phyloP scores from a whole-genome alignment of 2,329 filamentous ascomycete genomes.

The Cladorrhinum sp. region DNA sequence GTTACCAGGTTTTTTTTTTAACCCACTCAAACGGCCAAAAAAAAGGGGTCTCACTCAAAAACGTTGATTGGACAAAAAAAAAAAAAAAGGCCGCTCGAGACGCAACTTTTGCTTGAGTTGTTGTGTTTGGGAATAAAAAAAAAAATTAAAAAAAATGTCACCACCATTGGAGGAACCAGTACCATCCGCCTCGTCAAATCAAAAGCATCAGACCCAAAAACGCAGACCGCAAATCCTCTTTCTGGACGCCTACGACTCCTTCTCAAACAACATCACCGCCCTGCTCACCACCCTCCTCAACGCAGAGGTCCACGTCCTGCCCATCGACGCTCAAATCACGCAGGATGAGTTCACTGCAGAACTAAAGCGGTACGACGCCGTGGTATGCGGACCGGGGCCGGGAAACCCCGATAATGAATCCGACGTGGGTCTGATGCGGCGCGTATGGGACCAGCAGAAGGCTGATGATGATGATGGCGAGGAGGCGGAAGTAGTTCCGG shows the following conservation, averaged over 20 bases:
- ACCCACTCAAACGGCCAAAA: no score
- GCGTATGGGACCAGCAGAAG: constrained; percentile 64
- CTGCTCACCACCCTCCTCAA: constrained; percentile 69
- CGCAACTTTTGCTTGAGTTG: no score
- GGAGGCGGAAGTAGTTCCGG: constrained; percentile 67
- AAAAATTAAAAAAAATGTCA: not conserved
- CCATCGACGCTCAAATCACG: constrained; percentile 60
- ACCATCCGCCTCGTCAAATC: no score
- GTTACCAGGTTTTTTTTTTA: no score
- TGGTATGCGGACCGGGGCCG: constrained; percentile 88
- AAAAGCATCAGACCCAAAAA: no score
- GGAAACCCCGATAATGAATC: constrained; percentile 68
- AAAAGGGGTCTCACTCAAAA: not conserved
- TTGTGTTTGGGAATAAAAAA: not conserved
- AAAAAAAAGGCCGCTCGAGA: no score
- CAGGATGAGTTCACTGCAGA: constrained; percentile 36
- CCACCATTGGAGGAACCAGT: not conserved
- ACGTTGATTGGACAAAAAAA: not conserved
- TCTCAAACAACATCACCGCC: constrained; percentile 90
- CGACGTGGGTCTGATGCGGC: constrained; percentile 81
- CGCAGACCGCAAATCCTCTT: constrained; percentile 62
- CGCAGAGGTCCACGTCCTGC: constrained; percentile 67
- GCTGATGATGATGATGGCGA: no score
- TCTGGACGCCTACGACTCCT: constrained; percentile 94
- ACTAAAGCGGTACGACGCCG: constrained; percentile 68